Conservation (phyloP, 176 grass and related monocot species). For the Oryza meyeriana region DNA sequence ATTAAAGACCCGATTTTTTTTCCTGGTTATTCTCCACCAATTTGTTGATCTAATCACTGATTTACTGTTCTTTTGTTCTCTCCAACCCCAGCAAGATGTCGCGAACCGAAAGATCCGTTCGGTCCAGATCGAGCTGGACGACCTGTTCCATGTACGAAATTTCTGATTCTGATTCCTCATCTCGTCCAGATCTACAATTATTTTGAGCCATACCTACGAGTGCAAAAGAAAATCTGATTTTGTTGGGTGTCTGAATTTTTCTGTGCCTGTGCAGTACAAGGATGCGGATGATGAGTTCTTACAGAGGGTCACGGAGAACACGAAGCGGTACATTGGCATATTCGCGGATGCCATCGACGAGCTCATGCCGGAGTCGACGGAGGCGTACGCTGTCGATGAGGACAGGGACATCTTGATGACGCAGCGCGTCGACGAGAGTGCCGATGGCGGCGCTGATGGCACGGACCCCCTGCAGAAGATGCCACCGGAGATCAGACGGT, state of each 20-base stretch:
- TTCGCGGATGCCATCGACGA: constrained; percentile 85
- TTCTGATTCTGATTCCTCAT: not conserved
- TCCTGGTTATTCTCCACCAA: not conserved
- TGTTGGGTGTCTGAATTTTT: not conserved
- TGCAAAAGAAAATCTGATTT: constrained; percentile 27
- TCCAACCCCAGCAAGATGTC: constrained; percentile 72
- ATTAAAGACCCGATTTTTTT: not conserved
- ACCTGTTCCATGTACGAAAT: constrained; percentile 65
- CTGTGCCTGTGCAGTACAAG: constrained; percentile 51
- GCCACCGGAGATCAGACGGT: constrained; percentile 93
- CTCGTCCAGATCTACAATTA: not conserved
- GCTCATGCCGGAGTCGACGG: constrained; percentile 93
- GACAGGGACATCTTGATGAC: constrained; percentile 96
- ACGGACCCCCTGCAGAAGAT: constrained; percentile 75
- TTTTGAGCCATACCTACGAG: not conserved
- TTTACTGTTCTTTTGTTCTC: not conserved
- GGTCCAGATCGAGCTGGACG: constrained; percentile 82
- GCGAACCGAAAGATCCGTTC: constrained; percentile 78
- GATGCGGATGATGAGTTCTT: constrained; percentile 82
- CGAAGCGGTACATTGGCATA: constrained; percentile 70
- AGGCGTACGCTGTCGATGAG: constrained; percentile 79
- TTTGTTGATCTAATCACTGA: not conserved
- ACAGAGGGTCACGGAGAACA: constrained; percentile 80
- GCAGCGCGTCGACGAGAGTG: constrained; percentile 81
- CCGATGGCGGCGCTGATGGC: constrained; percentile 44